Evolutionary conservation across 129 eudicot species (phyloP), one percentile per base, ranked within the genome.

Genomic region (Logfia minima): DNA sequence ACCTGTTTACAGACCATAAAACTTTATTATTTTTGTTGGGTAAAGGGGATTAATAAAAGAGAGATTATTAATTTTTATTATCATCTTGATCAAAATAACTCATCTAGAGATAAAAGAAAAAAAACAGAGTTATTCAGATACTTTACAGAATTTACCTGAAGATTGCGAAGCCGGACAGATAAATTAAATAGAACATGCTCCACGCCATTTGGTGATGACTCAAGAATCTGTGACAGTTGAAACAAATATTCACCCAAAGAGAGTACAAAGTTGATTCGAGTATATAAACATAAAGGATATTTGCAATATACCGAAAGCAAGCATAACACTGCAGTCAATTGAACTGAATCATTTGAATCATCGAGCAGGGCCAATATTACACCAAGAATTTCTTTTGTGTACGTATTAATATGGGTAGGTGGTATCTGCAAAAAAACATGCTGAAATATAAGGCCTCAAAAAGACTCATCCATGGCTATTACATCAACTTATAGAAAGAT

Each of bases 291-390:
- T 28, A 79, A 55, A 74, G 41, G 35, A 0, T 45, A 60, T 22
- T 69, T 73, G 66, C 4, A 41, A 75, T 32, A 83, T 81, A 93
- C 99, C 96, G 81, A 86, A 66, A 84, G 88, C 88, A 94, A 82
- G 84, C 99, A 89, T 78, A 92, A 87, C 37, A 94, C 99, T 35
- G 97, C 96, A 85, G 99, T 94, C 66, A 89, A 85, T 76, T 94
- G 97, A 74, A 94, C 99, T 29, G 97, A 91, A 70, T 91, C 96
- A 85, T 89, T 96, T 35, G 90, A 76, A 81, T 94, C 99, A 67
- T 91, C 97, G 26, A 94, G 97, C 82, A 91, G 67, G 69, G 99
- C 99, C 82, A 94, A 79, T 77, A 91, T 87, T 69, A 94, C 99
- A 41, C 97, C 96, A 77, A 94, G 97, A 68, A 94, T 89, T 84